Evolutionary conservation across 371 early-diverging fungal species (phyloP), one percentile per base, ranked within the genome.

Genomic region (Mucor circinelloides): DNA sequence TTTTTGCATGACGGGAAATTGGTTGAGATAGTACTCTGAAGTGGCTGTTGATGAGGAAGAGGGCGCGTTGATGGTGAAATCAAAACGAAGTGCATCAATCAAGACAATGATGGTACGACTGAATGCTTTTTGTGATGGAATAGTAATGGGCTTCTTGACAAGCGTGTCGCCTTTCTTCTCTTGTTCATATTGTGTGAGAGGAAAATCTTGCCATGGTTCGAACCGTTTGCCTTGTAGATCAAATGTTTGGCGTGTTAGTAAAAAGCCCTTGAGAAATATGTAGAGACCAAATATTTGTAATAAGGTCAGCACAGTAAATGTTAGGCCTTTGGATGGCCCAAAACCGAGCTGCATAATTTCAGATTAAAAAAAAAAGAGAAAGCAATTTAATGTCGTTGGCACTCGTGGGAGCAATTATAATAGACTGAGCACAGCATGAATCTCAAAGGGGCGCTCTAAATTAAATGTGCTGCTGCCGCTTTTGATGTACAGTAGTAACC

Each of bases 1-100:
- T 8, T 81, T 65, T 27, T 89, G 82, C 21, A 96, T 68, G 3
- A 90, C 67, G 0, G 96, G 93, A 13, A 97, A 75, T 52, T 90
- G 90, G 76, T 96, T 93, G 63, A 84, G 78, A 70, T 93, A 96
- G 58, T 83, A 78, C 4, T 17, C 17, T 8, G 17, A 7, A 34
- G 6, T 48, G 48, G 9, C 10, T 48, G n/a, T 21, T 34, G 34
- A 9, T 0, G 79, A 80, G n/a, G 72, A 64, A 0, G 63, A 56
- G 3, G 74, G 44, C 10, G 71, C 42, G 69, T 70, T 58, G 23
- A 73, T 59, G 30, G 78, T 67, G 64, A 85, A 85, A 68, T 99
- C 99, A 75, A 91, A 94, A 3, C 98, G 90, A 55, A 97, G 74
- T 2, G 98, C 98, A 75, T 99, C 99, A 60, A 99, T 85, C 21